Conservation (phyloP, 2,329 filamentous ascomycete genomes). For the Ascochyta rabiei region DNA sequence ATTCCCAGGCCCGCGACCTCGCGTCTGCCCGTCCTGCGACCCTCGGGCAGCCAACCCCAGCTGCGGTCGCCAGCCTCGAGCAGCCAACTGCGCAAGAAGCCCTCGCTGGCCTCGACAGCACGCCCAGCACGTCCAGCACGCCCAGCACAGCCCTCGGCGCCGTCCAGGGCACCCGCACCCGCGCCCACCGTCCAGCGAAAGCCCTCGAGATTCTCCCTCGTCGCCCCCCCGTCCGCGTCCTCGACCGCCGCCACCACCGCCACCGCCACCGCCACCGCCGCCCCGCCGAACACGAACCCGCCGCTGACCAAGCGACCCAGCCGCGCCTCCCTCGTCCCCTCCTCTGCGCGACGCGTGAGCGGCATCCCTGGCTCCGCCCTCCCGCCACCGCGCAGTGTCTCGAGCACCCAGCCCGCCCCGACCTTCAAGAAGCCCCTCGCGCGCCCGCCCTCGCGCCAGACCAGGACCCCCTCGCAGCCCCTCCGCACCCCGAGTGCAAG, state of each 20-base stretch:
- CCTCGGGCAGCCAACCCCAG: slow-evolving; percentile 47
- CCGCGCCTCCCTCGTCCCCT: slow-evolving; percentile 31
- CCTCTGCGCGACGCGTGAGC: slow-evolving; percentile 31
- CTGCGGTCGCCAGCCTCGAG: slow-evolving; percentile 53
- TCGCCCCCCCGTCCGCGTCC: slow-evolving; percentile 28
- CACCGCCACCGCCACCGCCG: slow-evolving; percentile 21
- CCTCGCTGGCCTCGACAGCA: slow-evolving; percentile 36
- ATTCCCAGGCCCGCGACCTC: slow-evolving; percentile 58
- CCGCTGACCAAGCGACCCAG: slow-evolving; percentile 11
- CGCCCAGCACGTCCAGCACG: slow-evolving; percentile 16
- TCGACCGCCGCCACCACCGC: slow-evolving; percentile 26
- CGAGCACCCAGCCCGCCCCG: slow-evolving; percentile 29
- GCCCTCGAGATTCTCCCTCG: slow-evolving; percentile 39
- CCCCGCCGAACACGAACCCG: slow-evolving; percentile 18
- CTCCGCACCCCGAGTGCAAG: slow-evolving; percentile 13
- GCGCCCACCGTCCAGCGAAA: slow-evolving; percentile 38
- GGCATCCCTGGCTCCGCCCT: slow-evolving; percentile 26
- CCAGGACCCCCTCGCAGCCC: slow-evolving; percentile 26
- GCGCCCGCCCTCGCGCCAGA: slow-evolving; percentile 44
- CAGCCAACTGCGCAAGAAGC: slow-evolving; percentile 50
- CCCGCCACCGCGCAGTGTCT: slow-evolving; percentile 15
- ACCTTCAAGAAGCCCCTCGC: slow-evolving; percentile 48
- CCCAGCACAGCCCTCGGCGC: background rate
- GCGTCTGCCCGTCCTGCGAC: slow-evolving; percentile 57
- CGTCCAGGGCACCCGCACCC: slow-evolving; percentile 4